Evolutionary conservation across 1,284 basidiomycete genomes (phyloP).

Genomic region (Cystobasidium slooffiae): DNA sequence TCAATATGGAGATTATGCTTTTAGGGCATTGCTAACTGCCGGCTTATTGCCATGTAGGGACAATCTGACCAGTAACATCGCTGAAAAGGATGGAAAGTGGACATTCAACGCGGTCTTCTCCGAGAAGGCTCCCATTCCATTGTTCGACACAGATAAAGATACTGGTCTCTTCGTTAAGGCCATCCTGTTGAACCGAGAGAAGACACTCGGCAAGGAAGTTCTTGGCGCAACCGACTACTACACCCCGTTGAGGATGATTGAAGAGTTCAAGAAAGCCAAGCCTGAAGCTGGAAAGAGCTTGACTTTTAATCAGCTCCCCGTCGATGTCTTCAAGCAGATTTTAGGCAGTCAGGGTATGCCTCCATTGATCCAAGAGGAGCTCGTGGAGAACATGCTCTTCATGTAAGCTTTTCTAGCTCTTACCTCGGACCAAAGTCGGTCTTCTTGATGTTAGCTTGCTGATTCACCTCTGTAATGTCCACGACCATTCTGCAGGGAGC

Average conservation of each 20-base stretch:
- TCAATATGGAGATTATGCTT: not conserved
- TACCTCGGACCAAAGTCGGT: not conserved
- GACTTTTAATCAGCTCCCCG: slow-evolving; percentile 37
- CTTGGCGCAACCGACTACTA: slow-evolving; percentile 47
- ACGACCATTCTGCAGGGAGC: slow-evolving; percentile 11
- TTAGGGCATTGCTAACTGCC: slow-evolving; percentile 3
- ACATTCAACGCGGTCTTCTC: slow-evolving; percentile 42
- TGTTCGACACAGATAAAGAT: slow-evolving; percentile 46
- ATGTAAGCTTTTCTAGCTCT: slow-evolving; percentile 22
- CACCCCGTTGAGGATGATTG: slow-evolving; percentile 44
- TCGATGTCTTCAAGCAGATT: slow-evolving; percentile 44
- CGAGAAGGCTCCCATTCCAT: slow-evolving; percentile 45
- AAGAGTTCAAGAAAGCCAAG: slow-evolving; percentile 46
- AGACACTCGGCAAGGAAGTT: slow-evolving; percentile 46
- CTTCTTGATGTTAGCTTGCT: not conserved
- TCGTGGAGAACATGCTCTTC: slow-evolving; percentile 49
- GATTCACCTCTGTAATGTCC: not conserved
- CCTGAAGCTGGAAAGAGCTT: slow-evolving; percentile 44
- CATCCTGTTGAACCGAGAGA: slow-evolving; percentile 46
- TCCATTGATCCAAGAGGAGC: slow-evolving; percentile 44
- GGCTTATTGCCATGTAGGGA: slow-evolving; percentile 45
- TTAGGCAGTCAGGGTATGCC: slow-evolving; percentile 46
- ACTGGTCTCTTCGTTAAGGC: slow-evolving; percentile 51
- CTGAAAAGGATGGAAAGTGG: slow-evolving; percentile 45
- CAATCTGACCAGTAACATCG: slow-evolving; percentile 46